Evolutionary conservation across 2,329 filamentous ascomycete genomes (phyloP), one percentile per base, ranked within the genome.

Genomic region (Xylariales sp.): DNA sequence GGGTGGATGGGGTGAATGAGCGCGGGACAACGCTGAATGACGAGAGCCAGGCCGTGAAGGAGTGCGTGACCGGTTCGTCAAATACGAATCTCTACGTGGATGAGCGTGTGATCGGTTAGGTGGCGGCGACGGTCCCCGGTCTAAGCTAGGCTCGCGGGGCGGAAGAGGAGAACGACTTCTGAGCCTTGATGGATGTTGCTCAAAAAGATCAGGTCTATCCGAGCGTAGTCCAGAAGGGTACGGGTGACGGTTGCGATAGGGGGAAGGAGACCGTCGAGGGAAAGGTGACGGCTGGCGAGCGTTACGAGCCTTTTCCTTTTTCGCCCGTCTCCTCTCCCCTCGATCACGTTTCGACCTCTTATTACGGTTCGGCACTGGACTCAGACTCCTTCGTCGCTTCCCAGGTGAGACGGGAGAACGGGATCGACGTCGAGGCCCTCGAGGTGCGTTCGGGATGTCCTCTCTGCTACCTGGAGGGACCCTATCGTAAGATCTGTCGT

Each of bases 311-410:
- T 44, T 46, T 33, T 53, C 43, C 21, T 44, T 46, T 33, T 53
- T 58, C 4, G 35, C 22, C 25, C 47, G 53, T 16, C 54, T 51
- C 32, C 49, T 53, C 15, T 54, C 57, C 21, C 56, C 56, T 12
- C 39, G 32, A 18, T 42, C 55, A 35, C 58, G 60, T 58, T 65
- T 64, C 50, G 69, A 68, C 65, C 56, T 66, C 51, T 73, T 73
- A 28, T 28, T 42, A 22, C 31, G 37, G 61, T 63, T 22, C 59
- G 69, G 53, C 11, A 51, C 62, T n/a, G 55, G 64, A 35, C 65
- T 71, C 38, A 61, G 61, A 43, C 62, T 71, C 43, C 69, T 61
- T 35, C 62, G 59, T 38, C 69, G 61, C 50, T 71, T 72, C 25
- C 60, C 47, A 5, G 32, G 39, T 20, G 65, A 62, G 18, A 63